Evolutionary conservation across 2,329 filamentous ascomycete species (phyloP), one percentile per base, ranked within the genome.

Genomic region (Aspergillus sergii): DNA sequence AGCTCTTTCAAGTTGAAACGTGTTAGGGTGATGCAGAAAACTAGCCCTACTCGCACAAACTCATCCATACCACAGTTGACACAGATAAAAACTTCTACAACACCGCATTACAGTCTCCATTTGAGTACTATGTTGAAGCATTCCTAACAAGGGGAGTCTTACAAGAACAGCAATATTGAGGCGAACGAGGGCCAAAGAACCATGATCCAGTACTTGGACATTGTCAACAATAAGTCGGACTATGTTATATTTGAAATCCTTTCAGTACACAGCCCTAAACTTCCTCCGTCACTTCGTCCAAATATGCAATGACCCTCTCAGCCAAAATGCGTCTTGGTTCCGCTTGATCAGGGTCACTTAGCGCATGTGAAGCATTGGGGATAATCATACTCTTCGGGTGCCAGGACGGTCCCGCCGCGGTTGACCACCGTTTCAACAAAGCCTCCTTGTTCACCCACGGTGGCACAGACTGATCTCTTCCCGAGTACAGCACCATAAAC

Each of bases 241-340:
- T 48, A 23, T 14, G 45, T 26, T 53, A 32, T 26, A 32, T 14
- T 53, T 53, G 8, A 16, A 32, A 32, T n/a, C 10, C 6, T 32
- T 28, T 32, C 10, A 21, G 19, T n/a, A 34, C 8, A n/a, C 10
- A 16, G 14, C 12, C 28, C n/a, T 23, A 55, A 39, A 4, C 14
- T 10, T 16, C 2, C n/a, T 16, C 28, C 39, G 28, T 9, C n/a
- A 70, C 57, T 58, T 69, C 65, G n/a, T 73, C 70, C 66, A 88
- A 68, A 69, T 87, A 89, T 1, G 77, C 77, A 5, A 79, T 67
- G 2, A 89, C 84, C 64, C 84, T 81, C 53, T 73, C 71, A 12
- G 85, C 79, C 60, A 89, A 72, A 64, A 56, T 85, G 79, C 57
- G 77, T 73, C 30, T 83, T 78, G 23, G 79, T 68, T 77, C 79